Conservation (phyloP, 805 yeast genomes). For the Cyberlindnera galapagoensis region DNA sequence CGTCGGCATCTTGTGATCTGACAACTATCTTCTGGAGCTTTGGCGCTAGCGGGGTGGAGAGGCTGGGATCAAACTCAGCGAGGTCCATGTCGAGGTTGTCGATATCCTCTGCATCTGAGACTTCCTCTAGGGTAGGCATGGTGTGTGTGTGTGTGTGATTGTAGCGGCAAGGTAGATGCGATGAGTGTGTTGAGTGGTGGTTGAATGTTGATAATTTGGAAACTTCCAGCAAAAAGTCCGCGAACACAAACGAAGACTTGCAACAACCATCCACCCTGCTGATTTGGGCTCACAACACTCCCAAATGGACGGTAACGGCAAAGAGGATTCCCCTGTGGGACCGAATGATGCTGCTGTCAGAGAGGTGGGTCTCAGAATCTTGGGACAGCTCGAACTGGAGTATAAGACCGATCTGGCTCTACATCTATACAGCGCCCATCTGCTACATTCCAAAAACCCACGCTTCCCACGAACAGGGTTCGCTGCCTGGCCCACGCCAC, state of each 20-base stretch:
- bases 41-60: slow-evolving; percentile 69
- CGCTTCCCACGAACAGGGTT: slow-evolving; percentile 35
- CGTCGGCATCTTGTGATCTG: slow-evolving; percentile 50
- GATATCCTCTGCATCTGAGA: slow-evolving; percentile 72
- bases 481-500: slow-evolving; percentile 63
- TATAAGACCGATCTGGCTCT: slow-evolving; percentile 51
- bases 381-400: slow-evolving; percentile 39
- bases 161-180: neutral
- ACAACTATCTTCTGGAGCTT: slow-evolving; percentile 52
- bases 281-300: no score
- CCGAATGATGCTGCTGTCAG: slow-evolving; percentile 10
- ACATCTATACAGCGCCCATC: slow-evolving; percentile 55
- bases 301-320: neutral
- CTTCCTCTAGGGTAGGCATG: slow-evolving; percentile 70
- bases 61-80: slow-evolving; percentile 76
- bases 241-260: neutral
- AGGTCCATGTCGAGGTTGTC: slow-evolving; percentile 92
- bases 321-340: neutral
- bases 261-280: no score
- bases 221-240: no score
- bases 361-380: slow-evolving; percentile 16
- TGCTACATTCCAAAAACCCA: slow-evolving; percentile 35
- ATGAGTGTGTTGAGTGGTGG: no score
- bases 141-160: slow-evolving; percentile 9
- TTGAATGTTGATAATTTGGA: no score